Evolutionary conservation across 768 basidiomycete genomes (phyloP), one percentile per base, ranked within the genome.

Genomic region (Floccularia luteovirens): DNA sequence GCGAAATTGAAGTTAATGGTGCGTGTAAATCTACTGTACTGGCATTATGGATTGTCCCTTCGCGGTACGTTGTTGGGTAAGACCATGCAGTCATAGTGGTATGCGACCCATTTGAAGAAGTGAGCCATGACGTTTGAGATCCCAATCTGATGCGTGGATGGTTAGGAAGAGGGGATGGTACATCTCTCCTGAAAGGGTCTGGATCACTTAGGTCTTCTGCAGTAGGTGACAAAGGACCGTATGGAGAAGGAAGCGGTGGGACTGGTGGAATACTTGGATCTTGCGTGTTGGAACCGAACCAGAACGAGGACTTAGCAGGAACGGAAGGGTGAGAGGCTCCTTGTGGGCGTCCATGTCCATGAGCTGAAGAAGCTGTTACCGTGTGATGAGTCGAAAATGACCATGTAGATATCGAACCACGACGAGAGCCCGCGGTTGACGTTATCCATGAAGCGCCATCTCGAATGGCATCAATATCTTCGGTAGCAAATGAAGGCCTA

Each of bases 391-490:
- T 84, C 1, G 81, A 79, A 58, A 84, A 82, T 1, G 82, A 84
- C 74, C 81, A 85, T 13, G 72, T 72, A 5, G 82, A 86, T 20
- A 75, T 55, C 1, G 82, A 82, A 31, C 72, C 69, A 41, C 62
- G 73, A 31, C 67, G 67, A 23, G 74, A 75, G 39, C 73, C 69
- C 13, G 66, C 66, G 31, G 73, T 69, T 35, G 84, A 86, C 0
- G 85, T 83, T 44, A 88, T 75, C 83, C 85, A 87, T n/a, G 84
- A 85, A 36, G 75, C 76, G 37, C 83, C 82, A 47, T 87, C 84
- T 16, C 77, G 76, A 38, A 87, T 67, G 14, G 66, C 81, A 44
- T 86, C 79, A 36, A 87, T 66, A 38, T 88, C 84, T 48, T 84
- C 82, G 0, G 79, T 79, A 13, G 70, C 69, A 50, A 85, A 82